phyloP scores from a whole-genome alignment of 1,284 basidiomycete species.

The Melampsora occidentalis region DNA sequence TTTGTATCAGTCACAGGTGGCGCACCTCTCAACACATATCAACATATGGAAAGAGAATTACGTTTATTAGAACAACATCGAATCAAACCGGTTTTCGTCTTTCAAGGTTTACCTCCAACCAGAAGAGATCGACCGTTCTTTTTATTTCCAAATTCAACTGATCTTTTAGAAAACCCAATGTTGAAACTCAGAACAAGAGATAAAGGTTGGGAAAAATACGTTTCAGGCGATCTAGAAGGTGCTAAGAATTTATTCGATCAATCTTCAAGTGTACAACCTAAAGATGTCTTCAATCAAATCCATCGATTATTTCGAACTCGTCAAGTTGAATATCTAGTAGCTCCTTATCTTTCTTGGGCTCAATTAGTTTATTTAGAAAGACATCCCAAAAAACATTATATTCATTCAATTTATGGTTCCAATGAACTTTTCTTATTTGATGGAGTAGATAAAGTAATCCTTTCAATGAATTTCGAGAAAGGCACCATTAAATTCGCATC shows the following conservation, averaged over 20 bases:
- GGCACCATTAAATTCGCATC: conserved; percentile 75
- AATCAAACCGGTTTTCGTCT: conserved; percentile 97
- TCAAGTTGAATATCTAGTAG: conserved; percentile 92
- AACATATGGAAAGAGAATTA: conserved; percentile 83
- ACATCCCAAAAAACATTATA: conserved; percentile 80
- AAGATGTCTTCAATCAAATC: conserved; percentile 86
- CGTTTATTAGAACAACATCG: conserved; percentile 80
- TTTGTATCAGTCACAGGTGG: conserved; percentile 91
- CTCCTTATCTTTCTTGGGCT: conserved; percentile 89
- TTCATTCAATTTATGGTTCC: conserved; percentile 88
- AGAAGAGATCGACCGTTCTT: conserved; percentile 43
- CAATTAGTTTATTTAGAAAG: conserved; percentile 94
- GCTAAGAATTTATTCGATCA: conserved; percentile 40
- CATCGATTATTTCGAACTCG: conserved; percentile 89
- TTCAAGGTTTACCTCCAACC: conserved; percentile 69
- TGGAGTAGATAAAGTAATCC: conserved; percentile 86
- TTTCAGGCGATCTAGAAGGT: conserved; percentile 43
- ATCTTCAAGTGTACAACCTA: conserved; percentile 34
- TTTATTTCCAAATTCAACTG: conserved; percentile 39
- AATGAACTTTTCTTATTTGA: conserved; percentile 83
- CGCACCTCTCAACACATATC: conserved; percentile 59
- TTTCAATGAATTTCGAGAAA: conserved; percentile 63
- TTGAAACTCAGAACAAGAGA: conserved; percentile 43
- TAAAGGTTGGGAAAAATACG: conserved; percentile 44
- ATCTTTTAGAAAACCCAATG: conserved; percentile 37